Percentiles rank a stretch among this genome's conserved stretches.
These are phyloP conservation scores for Wolfiporia cocos DNA, from an alignment of 1,284 basidiomycete species.

Conservation along the genomic window DNA sequence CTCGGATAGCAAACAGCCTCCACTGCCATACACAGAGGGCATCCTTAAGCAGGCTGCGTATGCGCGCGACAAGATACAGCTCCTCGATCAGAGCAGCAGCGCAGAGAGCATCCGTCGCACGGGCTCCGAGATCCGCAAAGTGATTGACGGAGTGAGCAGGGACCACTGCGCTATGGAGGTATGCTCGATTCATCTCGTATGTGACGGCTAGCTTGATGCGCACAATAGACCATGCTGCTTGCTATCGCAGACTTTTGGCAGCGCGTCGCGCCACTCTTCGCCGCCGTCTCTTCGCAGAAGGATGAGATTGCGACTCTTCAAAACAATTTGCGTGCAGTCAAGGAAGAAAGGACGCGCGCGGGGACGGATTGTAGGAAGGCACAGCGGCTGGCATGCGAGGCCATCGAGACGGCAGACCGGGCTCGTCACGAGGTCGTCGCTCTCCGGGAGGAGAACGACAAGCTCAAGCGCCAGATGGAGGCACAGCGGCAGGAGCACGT, in stretches of 20 bases:
- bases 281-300: background rate
- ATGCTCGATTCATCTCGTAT: background rate
- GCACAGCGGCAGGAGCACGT: background rate
- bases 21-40: background rate
- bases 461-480: background rate
- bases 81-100: background rate
- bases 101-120: background rate
- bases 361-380: background rate
- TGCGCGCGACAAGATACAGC: background rate
- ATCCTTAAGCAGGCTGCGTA: conserved; percentile 3
- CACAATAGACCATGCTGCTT: conserved; percentile 1
- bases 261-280: conserved; percentile 1
- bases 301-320: background rate
- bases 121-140: conserved; percentile 1
- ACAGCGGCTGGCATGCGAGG: background rate
- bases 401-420: conserved; percentile 5
- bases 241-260: conserved; percentile 3
- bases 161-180: conserved; percentile 2
- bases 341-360: background rate
- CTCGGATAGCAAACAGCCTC: background rate
- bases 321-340: background rate
- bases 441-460: background rate
- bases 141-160: background rate
- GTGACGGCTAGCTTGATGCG: background rate
- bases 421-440: background rate